Evolutionary conservation across 1,139 yeast genomes (phyloP), one percentile per base, ranked within the genome.

Genomic region (Taphrina pruni): DNA sequence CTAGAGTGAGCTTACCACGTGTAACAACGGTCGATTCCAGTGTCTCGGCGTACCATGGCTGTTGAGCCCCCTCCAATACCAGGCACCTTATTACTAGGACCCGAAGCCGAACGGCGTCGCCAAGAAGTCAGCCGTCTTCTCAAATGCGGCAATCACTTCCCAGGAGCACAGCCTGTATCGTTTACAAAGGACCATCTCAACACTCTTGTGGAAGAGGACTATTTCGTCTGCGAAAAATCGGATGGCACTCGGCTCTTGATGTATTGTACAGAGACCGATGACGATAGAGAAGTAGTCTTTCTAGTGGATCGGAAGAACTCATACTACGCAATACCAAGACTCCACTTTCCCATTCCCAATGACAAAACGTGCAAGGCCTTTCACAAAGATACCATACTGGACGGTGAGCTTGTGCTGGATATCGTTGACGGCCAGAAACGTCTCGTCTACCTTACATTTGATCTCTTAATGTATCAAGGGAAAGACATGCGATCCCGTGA

Each of bases 131-230:
- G 51, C 14, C 32, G 48, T 52, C 60, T 62, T 14, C 52, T 62
- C 38, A 51, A 35, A 8, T 62, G 66, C 39, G 66, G 55, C 51
- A 62, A 51, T n/a, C 51, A 41, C 32, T 69, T 69, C 39, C 71
- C 71, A 9, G 98, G 98, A 0, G 88, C 97, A 0, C 99, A 95
- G 78, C 99, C 99, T 0, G 91, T 94, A 1, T 90, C 97, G 48
- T 93, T 95, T 77, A 88, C 90, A 61, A 82, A 91, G 71, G 81
- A 82, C 54, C 97, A 93, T 52, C 81, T 82, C 6, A 86, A 86
- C 67, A 86, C 87, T 48, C 80, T 94, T 65, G 77, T 84, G 77
- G 80, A 81, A 2, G 84, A 84, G 69, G 92, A 88, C 75, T 77
- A 73, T 77, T 88, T 87, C 75, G 99, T 94, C 0, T 94, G 99